Conservation (phyloP, 202 grass and related monocot genomes). For the Panicum hallii region DNA sequence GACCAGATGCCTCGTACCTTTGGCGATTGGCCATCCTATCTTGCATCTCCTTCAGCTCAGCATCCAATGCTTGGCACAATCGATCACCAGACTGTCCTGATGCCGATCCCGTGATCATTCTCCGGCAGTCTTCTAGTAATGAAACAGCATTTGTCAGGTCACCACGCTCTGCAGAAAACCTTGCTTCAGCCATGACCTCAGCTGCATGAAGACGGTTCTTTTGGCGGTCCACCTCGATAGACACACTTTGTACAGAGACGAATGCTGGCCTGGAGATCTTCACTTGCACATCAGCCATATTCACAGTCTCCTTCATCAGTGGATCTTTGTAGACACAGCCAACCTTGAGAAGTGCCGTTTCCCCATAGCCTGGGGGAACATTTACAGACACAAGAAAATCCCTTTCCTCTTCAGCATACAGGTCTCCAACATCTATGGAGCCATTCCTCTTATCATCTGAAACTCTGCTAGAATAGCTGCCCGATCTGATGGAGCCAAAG, state of each 20-base stretch:
- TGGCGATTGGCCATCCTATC: slow-evolving; percentile 82
- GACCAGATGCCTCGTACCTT: slow-evolving; percentile 72
- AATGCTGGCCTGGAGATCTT: slow-evolving; percentile 67
- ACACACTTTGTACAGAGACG: slow-evolving; percentile 56
- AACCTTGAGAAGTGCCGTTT: slow-evolving; percentile 67
- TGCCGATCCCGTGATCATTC: slow-evolving; percentile 60
- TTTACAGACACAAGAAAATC: slow-evolving; percentile 85
- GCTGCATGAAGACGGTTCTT: slow-evolving; percentile 85
- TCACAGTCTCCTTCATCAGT: slow-evolving; percentile 64
- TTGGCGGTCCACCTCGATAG: slow-evolving; percentile 85
- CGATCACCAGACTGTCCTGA: slow-evolving; percentile 73
- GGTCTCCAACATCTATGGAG: slow-evolving; percentile 75
- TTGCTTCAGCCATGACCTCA: slow-evolving; percentile 86
- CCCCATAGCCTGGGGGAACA: slow-evolving; percentile 57
- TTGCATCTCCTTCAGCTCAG: slow-evolving; percentile 93
- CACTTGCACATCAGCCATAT: slow-evolving; percentile 69
- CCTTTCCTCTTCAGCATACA: slow-evolving; percentile 93
- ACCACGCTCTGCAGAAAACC: slow-evolving; percentile 64
- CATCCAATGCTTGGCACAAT: slow-evolving; percentile 69
- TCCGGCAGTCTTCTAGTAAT: slow-evolving; percentile 73
- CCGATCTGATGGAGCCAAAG: slow-evolving; percentile 76
- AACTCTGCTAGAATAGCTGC: slow-evolving; percentile 72
- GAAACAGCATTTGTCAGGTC: slow-evolving; percentile 68
- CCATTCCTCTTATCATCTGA: slow-evolving; percentile 65
- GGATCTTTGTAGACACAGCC: slow-evolving; percentile 81